These are phyloP conservation scores for Aspergillus sp. DNA, from an alignment of 2,329 filamentous ascomycete species.

Conservation along the genomic window DNA sequence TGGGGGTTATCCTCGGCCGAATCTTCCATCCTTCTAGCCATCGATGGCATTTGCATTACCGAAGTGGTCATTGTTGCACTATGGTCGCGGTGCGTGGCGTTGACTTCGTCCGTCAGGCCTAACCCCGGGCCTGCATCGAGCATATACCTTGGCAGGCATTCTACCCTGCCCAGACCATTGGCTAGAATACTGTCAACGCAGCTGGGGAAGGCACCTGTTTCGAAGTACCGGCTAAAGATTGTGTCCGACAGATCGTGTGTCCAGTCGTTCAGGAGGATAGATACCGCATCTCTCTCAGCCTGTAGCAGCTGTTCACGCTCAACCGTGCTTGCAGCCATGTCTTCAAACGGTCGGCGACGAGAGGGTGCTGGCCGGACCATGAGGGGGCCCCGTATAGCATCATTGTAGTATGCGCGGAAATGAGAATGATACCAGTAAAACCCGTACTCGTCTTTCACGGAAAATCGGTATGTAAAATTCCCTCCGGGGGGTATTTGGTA, in stretches of 20 bases:
- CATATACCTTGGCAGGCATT: conserved; percentile 1
- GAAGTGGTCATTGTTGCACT: neutral
- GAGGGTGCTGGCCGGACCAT: neutral
- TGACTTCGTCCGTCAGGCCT: neutral
- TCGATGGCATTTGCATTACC: neutral
- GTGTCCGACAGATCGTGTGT: neutral
- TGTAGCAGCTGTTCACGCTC: neutral
- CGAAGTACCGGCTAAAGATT: neutral
- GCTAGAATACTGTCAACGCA: neutral
- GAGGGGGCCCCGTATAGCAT: neutral
- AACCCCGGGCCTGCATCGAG: neutral
- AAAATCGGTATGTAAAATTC: conserved; percentile 1
- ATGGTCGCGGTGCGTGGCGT: neutral
- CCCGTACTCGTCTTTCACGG: neutral
- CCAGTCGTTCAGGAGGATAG: neutral
- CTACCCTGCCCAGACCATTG: conserved; percentile 1
- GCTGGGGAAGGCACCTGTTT: conserved; percentile 1
- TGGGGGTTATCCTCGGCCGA: neutral
- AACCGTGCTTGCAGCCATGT: neutral
- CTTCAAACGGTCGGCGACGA: neutral
- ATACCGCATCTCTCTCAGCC: neutral
- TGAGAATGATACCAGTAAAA: conserved; percentile 1
- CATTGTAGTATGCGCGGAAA: neutral
- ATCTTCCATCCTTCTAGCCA: neutral
- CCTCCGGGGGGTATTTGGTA: neutral